Evolutionary conservation across 768 basidiomycete genomes (phyloP), one percentile per base, ranked within the genome.

Genomic region (Suillus occidentalis): DNA sequence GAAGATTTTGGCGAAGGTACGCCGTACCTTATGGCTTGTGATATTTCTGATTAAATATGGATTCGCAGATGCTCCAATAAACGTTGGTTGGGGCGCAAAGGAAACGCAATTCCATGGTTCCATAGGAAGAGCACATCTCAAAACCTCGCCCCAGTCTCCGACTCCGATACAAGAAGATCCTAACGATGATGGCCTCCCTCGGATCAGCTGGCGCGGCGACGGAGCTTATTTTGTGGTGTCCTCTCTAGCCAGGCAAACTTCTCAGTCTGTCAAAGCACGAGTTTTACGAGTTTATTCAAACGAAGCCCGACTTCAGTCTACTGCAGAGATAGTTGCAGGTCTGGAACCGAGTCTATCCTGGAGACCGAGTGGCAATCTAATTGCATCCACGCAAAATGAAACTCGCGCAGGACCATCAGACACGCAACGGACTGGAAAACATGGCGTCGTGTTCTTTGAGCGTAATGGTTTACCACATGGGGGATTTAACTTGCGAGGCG

Each of bases 71-170:
- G 86, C 89, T 31, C 93, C 92, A 3, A 94, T 98, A 71, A 94
- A 96, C 70, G 94, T 98, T 65, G 97, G 97, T 18, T 99, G 97
- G 97, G 97, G 97, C 47, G 92, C 92, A 2, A 97, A 96, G 72
- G 85, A 92, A 74, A 99, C 97, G 0, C 97, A 99, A 72, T 99
- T 99, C 73, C 95, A 98, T 69, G 97, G 97, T 12, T 97, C 95
- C 0, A 81, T 94, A 5, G 97, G 97, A 20, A 98, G 98, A 75
- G 79, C 85, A 2, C 73, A 76, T 68, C 72, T 76, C 63, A 69
- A 67, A 40, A 91, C 91, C 28, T 92, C 94, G 0, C 81, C 84
- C 34, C 68, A 76, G 13, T 68, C 73, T 65, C 70, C 77, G 42
- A 72, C 77, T 5, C 72, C 69, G 39, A 78, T 85, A 22, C 83